phyloP scores from a whole-genome alignment of 441 rosid species.

The Flueggea neowawraea region DNA sequence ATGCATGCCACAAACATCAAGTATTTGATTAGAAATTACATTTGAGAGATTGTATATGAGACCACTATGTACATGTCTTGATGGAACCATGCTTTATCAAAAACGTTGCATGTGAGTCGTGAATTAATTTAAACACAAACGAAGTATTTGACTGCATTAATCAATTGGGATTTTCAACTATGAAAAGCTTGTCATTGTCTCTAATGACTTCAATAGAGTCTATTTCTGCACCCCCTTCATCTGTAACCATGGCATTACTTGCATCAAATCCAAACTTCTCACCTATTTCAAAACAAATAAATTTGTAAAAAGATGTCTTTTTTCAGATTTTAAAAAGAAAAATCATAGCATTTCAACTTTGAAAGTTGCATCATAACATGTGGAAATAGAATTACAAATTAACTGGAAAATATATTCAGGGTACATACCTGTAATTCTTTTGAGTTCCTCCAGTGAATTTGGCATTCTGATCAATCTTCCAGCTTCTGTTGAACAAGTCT shows the following conservation, averaged over 20 bases:
- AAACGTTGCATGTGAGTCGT: too few species aligned
- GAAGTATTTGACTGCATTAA: too few species aligned
- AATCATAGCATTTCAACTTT: too few species aligned
- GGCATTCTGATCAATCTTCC: conserved; percentile 73
- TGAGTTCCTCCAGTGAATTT: conserved; percentile 64
- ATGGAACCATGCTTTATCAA: too few species aligned
- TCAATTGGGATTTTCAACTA: conserved; percentile 35
- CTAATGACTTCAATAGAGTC: conserved; percentile 83
- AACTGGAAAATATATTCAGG: not conserved
- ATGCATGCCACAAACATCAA: too few species aligned
- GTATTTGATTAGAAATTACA: too few species aligned
- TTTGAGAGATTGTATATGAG: too few species aligned
- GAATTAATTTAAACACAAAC: too few species aligned
- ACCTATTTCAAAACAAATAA: conserved; percentile 28
- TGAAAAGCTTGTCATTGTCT: conserved; percentile 78
- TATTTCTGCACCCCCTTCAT: conserved; percentile 80
- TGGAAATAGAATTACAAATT: too few species aligned
- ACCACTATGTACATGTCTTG: too few species aligned
- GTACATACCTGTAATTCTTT: conserved; percentile 56
- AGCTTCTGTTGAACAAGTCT: conserved; percentile 29
- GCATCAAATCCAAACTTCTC: conserved; percentile 67
- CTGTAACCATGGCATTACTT: conserved; percentile 40
- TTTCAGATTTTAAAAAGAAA: too few species aligned
- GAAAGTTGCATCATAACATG: too few species aligned
- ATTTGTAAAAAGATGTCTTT: not conserved